Evolutionary conservation across 192 early-diverging fungal genomes (phyloP).

Genomic region (Cetraspora pellucida): DNA sequence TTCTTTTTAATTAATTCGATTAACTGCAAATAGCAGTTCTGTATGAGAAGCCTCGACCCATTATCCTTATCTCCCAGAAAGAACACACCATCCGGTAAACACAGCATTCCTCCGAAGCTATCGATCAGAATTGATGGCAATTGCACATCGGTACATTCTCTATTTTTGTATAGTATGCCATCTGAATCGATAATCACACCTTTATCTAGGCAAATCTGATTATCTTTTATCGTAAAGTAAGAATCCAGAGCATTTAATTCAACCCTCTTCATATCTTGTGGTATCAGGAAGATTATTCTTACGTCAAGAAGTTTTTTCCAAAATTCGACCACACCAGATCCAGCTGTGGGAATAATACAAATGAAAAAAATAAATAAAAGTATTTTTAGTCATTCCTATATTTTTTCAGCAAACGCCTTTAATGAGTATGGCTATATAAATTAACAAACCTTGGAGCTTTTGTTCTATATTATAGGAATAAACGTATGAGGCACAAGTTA

Average conservation of each 20-base stretch:
- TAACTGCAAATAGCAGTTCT: slow-evolving; percentile 20
- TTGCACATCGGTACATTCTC: background rate
- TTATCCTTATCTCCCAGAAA: background rate
- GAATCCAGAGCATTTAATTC: background rate
- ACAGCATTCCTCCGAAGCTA: slow-evolving; percentile 7
- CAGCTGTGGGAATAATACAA: background rate
- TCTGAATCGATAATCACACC: background rate
- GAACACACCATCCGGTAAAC: slow-evolving; percentile 10
- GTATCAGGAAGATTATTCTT: slow-evolving; percentile 2
- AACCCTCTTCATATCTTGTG: slow-evolving; percentile 5
- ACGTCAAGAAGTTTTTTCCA: slow-evolving; percentile 10
- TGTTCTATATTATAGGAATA: too few species aligned
- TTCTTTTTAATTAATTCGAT: background rate
- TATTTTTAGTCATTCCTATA: background rate
- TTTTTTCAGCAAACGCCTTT: background rate
- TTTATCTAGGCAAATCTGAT: background rate
- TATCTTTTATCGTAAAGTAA: background rate
- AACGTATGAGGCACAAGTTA: background rate
- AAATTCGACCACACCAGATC: background rate
- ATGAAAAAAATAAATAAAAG: slow-evolving; percentile 12
- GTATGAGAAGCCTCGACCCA: slow-evolving; percentile 7
- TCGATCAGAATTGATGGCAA: background rate
- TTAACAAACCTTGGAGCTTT: too few species aligned
- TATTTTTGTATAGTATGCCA: background rate
- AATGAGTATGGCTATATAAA: too few species aligned